Percentiles rank a stretch among this genome's conserved stretches.
Evolutionary conservation across 1,284 basidiomycete species (phyloP).

Genomic region (Heterobasidion occidentale): DNA sequence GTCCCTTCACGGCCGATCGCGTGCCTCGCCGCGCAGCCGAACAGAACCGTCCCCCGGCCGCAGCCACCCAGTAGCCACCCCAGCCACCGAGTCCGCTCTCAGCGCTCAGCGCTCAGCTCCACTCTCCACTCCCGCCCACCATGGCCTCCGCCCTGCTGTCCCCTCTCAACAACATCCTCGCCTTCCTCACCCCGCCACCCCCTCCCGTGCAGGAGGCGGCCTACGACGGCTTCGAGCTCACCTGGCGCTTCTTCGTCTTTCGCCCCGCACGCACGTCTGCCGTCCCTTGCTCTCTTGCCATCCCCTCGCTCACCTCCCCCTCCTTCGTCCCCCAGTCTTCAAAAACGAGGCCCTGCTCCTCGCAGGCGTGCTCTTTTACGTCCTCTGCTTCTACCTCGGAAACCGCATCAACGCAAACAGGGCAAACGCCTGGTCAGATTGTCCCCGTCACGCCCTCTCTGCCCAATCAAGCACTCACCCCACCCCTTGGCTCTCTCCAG

Average conservation of each 20-base stretch:
- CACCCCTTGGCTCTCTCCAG: conserved; percentile 22
- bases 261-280: conserved; percentile 61
- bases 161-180: conserved; percentile 30
- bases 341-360: conserved; percentile 57
- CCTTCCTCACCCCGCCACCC: conserved; percentile 40
- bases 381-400: conserved; percentile 45
- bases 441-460: not conserved
- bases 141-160: not conserved
- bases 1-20: too few relatives aligned
- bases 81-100: too few relatives aligned
- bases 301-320: not conserved
- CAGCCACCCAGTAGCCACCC: too few relatives aligned
- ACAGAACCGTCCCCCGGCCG: too few relatives aligned
- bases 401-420: conserved; percentile 43
- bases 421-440: conserved; percentile 47
- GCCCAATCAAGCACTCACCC: conserved; percentile 9
- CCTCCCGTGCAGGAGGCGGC: conserved; percentile 27
- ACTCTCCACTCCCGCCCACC: too few relatives aligned
- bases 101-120: too few relatives aligned
- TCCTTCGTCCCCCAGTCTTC: conserved; percentile 39
- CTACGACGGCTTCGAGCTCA: conserved; percentile 50
- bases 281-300: conserved; percentile 1
- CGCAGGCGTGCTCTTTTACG: conserved; percentile 44
- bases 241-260: conserved; percentile 51
- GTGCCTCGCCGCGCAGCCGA: too few relatives aligned